These are phyloP conservation scores for Candida saitoana DNA, from an alignment of 805 yeast genomes.

Conservation along the genomic window DNA sequence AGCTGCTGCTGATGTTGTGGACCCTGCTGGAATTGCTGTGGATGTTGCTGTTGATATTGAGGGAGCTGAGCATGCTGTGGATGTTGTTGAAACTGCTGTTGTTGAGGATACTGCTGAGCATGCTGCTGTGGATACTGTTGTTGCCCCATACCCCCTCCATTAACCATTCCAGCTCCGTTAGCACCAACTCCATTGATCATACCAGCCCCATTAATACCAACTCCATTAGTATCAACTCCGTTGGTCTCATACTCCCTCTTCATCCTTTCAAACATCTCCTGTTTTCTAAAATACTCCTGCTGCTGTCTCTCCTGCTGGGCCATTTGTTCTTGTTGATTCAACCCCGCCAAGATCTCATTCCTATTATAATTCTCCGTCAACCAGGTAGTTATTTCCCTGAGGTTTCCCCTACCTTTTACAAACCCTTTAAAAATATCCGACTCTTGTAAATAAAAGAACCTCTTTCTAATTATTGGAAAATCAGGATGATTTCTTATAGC, in stretches of 20 bases:
- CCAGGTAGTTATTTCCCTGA: constrained; percentile 37
- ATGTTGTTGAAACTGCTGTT: constrained; percentile 6
- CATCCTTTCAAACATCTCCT: constrained; percentile 11
- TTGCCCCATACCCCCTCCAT: neutral
- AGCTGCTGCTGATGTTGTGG: neutral
- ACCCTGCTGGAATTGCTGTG: neutral
- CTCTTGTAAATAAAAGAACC: constrained; percentile 37
- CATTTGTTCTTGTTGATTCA: constrained; percentile 12
- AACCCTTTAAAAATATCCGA: constrained; percentile 39
- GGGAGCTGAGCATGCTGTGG: neutral
- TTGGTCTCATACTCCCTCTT: constrained; percentile 13
- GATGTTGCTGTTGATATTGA: neutral
- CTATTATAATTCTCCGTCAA: constrained; percentile 31
- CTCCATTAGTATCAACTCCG: neutral
- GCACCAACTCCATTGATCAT: neutral
- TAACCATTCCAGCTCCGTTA: neutral
- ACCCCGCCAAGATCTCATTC: constrained; percentile 18
- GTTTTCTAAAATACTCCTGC: constrained; percentile 11
- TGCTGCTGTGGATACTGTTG: neutral
- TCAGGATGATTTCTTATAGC: constrained; percentile 35
- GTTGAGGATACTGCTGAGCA: neutral
- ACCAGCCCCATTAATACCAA: neutral
- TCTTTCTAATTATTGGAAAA: constrained; percentile 33
- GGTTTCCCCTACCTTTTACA: constrained; percentile 40
- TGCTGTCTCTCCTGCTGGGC: constrained; percentile 9